Conservation (phyloP, 306 rosid species). For the Rosa multiflora region DNA sequence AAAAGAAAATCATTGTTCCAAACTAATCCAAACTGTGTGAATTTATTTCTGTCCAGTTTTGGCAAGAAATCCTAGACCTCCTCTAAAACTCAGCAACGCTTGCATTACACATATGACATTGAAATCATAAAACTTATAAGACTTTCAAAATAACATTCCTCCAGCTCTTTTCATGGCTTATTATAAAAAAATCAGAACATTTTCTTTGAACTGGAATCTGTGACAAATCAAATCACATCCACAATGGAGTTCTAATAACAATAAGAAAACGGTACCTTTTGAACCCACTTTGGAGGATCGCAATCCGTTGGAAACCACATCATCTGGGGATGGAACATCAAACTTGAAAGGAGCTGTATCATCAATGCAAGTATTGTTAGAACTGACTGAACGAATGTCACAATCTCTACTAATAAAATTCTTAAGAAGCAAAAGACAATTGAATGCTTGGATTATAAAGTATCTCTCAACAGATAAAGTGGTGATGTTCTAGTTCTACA, state of each 20-base stretch:
- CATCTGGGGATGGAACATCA: constrained; percentile 93
- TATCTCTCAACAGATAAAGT: constrained; percentile 32
- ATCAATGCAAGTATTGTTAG: constrained; percentile 34
- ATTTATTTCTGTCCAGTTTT: background rate
- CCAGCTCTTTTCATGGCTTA: background rate
- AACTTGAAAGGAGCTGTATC: constrained; percentile 85
- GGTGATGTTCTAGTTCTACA: constrained; percentile 33
- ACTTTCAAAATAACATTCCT: background rate
- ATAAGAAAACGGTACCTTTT: constrained; percentile 54
- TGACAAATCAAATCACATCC: constrained; percentile 19
- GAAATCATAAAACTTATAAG: background rate
- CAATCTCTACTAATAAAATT: constrained; percentile 9
- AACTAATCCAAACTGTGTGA: background rate
- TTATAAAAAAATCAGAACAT: background rate
- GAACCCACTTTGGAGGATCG: constrained; percentile 65
- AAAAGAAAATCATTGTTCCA: background rate
- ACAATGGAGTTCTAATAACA: background rate
- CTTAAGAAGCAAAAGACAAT: constrained; percentile 7
- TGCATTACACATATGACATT: background rate
- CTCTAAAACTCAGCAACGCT: background rate
- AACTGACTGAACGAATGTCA: constrained; percentile 17
- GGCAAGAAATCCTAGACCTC: background rate
- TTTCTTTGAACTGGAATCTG: background rate
- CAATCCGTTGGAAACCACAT: constrained; percentile 63
- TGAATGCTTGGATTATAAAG: constrained; percentile 16